A percentile compares a stretch with the other conserved stretches of the same genome.
Evolutionary conservation across 2,329 filamentous ascomycete species (phyloP).

Genomic region (Aspergillus carbonarius): DNA sequence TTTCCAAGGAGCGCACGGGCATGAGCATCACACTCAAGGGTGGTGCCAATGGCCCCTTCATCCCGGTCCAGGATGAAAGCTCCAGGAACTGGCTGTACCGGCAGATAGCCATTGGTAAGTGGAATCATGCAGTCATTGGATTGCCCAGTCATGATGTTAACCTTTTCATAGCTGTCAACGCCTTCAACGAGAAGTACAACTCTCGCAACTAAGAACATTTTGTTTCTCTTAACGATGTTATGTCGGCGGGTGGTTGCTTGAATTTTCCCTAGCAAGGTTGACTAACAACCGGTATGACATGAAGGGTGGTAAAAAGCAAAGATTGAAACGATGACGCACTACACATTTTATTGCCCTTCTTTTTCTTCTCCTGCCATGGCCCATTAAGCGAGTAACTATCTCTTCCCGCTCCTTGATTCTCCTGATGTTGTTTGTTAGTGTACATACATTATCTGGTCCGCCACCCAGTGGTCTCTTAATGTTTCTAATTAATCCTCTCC

Average conservation of each 20-base stretch:
- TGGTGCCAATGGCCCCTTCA: conserved; percentile 89
- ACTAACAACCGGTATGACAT: not conserved
- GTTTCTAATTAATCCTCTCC: not conserved
- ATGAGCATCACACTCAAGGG: conserved; percentile 86
- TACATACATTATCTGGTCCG: not conserved
- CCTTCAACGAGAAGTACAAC: conserved; percentile 67
- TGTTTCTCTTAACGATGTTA: not conserved
- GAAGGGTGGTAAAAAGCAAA: not conserved
- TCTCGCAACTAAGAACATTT: not conserved
- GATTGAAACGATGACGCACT: not conserved
- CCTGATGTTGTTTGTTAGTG: not conserved
- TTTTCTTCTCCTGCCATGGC: not conserved
- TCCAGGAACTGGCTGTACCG: conserved; percentile 65
- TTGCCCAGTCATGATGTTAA: conserved; percentile 10
- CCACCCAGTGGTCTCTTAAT: not conserved
- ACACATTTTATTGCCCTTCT: not conserved
- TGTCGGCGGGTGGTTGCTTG: not conserved
- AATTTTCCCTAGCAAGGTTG: not conserved
- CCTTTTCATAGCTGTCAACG: conserved; percentile 56
- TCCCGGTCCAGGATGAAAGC: conserved; percentile 88
- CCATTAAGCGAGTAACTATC: not conserved
- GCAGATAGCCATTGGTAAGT: conserved; percentile 61
- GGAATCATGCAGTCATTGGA: not conserved
- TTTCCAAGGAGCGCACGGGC: conserved; percentile 93
- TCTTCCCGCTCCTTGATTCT: not conserved